These are phyloP conservation scores for Silene uniflora DNA, from an alignment of 148 eudicot species.

Conservation along the genomic window DNA sequence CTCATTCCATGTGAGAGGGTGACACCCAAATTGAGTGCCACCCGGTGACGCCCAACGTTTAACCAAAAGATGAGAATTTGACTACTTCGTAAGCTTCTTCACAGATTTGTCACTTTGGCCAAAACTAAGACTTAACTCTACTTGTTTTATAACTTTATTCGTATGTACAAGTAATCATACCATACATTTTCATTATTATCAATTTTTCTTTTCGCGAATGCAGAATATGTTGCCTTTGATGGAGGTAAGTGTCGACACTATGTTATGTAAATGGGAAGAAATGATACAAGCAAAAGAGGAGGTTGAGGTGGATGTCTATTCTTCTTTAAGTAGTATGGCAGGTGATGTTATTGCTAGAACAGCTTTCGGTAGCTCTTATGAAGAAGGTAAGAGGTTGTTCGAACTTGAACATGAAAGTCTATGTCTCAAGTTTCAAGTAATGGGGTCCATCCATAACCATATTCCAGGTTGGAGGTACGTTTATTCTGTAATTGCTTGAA, in stretches of 20 bases:
- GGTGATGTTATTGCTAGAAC: constrained; percentile 19
- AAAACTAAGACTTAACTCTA: too few relatives aligned
- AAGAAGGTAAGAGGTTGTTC: constrained; percentile 19
- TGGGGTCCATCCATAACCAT: neutral
- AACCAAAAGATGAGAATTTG: too few relatives aligned
- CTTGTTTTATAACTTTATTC: too few relatives aligned
- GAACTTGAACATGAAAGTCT: constrained; percentile 9
- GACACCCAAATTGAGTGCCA: too few relatives aligned
- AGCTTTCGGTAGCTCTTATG: constrained; percentile 19
- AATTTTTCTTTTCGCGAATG: neutral
- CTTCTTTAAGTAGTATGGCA: neutral
- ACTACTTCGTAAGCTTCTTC: too few relatives aligned
- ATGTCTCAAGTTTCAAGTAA: neutral
- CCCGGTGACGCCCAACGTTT: too few relatives aligned
- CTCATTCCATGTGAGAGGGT: too few relatives aligned
- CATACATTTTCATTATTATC: too few relatives aligned
- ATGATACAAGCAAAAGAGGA: constrained; percentile 1
- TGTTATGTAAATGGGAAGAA: constrained; percentile 22
- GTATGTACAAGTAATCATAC: too few relatives aligned
- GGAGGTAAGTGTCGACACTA: constrained; percentile 8
- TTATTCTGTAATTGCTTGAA: neutral
- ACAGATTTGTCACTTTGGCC: too few relatives aligned
- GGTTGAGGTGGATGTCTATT: constrained; percentile 11
- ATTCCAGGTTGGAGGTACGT: constrained; percentile 16
- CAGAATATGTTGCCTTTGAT: constrained; percentile 16